Conservation (phyloP, 2,329 filamentous ascomycete genomes). For the Venturia asperata region DNA sequence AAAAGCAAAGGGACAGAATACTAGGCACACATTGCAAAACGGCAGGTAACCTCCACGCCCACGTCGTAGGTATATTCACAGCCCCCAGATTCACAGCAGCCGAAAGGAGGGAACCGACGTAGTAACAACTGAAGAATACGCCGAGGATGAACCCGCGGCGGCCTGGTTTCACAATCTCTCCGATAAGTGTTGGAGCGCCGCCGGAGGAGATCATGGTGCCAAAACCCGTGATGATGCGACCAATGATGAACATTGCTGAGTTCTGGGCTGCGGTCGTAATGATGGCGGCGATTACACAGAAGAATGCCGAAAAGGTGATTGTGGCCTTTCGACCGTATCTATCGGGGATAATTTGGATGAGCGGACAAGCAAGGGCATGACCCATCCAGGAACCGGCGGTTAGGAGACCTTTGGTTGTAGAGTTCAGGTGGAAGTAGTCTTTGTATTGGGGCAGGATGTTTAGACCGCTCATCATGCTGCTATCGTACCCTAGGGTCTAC, state of each 20-base stretch:
- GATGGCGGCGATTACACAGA: no score
- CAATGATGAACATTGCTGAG: no score
- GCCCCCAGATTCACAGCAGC: slow-evolving; percentile 43
- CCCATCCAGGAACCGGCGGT: slow-evolving; percentile 52
- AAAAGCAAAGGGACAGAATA: slow-evolving; percentile 36
- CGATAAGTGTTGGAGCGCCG: not conserved
- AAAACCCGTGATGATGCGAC: no score
- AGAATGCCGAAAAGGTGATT: slow-evolving; percentile 38
- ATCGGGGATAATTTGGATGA: no score
- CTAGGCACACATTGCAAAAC: slow-evolving; percentile 39
- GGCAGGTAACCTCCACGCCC: slow-evolving; percentile 42
- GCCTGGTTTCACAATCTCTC: no score
- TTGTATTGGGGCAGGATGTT: slow-evolving; percentile 52
- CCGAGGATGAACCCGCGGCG: not conserved
- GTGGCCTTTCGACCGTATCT: slow-evolving; percentile 37
- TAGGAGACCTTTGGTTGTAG: slow-evolving; percentile 38
- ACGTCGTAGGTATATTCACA: slow-evolving; percentile 37
- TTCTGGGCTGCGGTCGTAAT: no score
- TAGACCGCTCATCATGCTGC: no score
- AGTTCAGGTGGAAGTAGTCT: slow-evolving; percentile 49
- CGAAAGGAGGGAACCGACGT: slow-evolving; percentile 35
- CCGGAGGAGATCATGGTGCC: slow-evolving; percentile 32
- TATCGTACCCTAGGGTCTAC: no score
- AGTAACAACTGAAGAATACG: not conserved
- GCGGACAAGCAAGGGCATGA: slow-evolving; percentile 40